phyloP scores from a whole-genome alignment of 192 early-diverging fungal species.

The Backusella psychrophila region DNA sequence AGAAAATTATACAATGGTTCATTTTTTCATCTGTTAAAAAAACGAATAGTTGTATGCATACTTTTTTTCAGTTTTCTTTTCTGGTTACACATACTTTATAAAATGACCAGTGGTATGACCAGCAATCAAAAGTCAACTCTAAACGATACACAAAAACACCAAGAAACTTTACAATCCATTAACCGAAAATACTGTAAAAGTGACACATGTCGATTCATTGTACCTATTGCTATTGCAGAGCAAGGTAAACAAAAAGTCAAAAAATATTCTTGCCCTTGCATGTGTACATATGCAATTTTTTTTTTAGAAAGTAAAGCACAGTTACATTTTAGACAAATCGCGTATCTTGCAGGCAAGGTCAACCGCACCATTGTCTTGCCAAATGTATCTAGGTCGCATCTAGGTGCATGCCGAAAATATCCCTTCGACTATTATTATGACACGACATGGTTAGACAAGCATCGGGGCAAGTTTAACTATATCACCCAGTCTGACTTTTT shows the following conservation, averaged over 20 bases:
- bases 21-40: not conserved
- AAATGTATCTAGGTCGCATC: slow-evolving; percentile 39
- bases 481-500: slow-evolving; percentile 29
- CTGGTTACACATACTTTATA: not conserved
- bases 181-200: slow-evolving; percentile 27
- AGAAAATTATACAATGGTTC: not conserved
- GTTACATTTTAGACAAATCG: slow-evolving; percentile 38
- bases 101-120: not conserved
- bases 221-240: slow-evolving; percentile 35
- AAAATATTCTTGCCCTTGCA: not conserved
- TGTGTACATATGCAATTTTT: not conserved
- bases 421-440: slow-evolving; percentile 38
- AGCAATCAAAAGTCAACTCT: not conserved
- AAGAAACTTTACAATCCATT: not conserved
- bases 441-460: slow-evolving; percentile 27
- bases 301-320: slow-evolving; percentile 41
- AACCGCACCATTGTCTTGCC: slow-evolving; percentile 38
- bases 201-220: slow-evolving; percentile 28
- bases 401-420: slow-evolving; percentile 28
- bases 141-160: not conserved
- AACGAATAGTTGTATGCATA: not conserved
- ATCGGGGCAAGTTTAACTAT: slow-evolving; percentile 22
- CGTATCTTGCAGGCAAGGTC: slow-evolving; percentile 24
- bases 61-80: not conserved
- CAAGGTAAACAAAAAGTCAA: slow-evolving; percentile 22